Conservation (phyloP, 2,329 filamentous ascomycete species). For the Colletotrichum somersetense region DNA sequence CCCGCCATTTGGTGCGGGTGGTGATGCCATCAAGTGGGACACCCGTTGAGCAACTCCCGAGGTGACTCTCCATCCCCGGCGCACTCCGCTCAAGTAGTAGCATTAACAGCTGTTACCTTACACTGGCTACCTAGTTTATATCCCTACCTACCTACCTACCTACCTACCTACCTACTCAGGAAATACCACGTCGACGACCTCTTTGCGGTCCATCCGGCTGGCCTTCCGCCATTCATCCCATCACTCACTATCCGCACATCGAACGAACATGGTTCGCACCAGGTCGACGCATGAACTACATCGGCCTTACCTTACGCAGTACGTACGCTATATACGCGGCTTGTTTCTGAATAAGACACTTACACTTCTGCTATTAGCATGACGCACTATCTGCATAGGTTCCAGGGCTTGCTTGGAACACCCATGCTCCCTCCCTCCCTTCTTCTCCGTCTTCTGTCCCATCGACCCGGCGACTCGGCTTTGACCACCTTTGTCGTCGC, state of each 20-base stretch:
- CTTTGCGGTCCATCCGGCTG: conserved; percentile 11
- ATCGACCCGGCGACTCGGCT: not conserved
- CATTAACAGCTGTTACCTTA: not conserved
- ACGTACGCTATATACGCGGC: conserved; percentile 23
- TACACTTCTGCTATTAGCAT: not conserved
- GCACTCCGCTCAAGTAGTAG: not conserved
- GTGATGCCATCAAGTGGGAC: conserved; percentile 29
- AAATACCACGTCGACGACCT: conserved; percentile 3
- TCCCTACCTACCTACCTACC: too few relatives aligned
- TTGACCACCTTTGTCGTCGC: not conserved
- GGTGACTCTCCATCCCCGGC: not conserved
- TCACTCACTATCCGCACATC: conserved; percentile 4
- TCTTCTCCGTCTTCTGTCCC: not conserved
- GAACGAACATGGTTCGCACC: conserved; percentile 33
- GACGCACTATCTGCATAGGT: not conserved
- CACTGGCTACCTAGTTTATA: not conserved
- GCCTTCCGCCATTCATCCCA: conserved; percentile 17
- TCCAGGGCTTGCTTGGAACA: not conserved
- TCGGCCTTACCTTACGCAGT: conserved; percentile 25
- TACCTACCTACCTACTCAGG: too few relatives aligned
- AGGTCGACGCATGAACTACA: not conserved
- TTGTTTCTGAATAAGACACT: conserved; percentile 31
- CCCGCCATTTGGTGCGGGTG: conserved; percentile 11
- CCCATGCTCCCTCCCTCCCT: not conserved
- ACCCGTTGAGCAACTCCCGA: not conserved